These are phyloP conservation scores for Boehmeria nivea DNA, from an alignment of 306 rosid species.

Conservation along the genomic window DNA sequence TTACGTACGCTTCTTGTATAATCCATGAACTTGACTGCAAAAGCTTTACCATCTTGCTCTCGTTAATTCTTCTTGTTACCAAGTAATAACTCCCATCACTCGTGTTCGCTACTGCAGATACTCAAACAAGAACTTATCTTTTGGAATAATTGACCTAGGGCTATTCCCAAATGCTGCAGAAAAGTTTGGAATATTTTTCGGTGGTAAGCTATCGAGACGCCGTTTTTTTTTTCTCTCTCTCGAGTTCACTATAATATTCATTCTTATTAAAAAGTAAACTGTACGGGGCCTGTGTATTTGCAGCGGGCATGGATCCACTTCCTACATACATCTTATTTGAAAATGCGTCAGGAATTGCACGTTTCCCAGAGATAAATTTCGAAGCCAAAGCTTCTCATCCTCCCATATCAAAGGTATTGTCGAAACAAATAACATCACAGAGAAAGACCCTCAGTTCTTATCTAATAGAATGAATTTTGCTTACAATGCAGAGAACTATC, in stretches of 20 bases:
- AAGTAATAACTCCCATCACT: not conserved
- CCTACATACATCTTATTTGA: slow-evolving; percentile 83
- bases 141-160: slow-evolving; percentile 87
- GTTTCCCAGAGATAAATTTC: slow-evolving; percentile 62
- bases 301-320: slow-evolving; percentile 84
- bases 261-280: too few species aligned
- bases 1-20: slow-evolving; percentile 54
- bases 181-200: slow-evolving; percentile 70
- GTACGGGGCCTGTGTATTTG: not conserved
- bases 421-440: not conserved
- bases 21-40: not conserved
- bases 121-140: slow-evolving; percentile 74
- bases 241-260: too few species aligned
- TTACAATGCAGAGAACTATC: slow-evolving; percentile 63
- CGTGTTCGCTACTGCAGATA: slow-evolving; percentile 49
- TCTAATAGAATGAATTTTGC: slow-evolving; percentile 2
- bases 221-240: too few species aligned
- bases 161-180: slow-evolving; percentile 91
- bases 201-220: slow-evolving; percentile 37
- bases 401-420: slow-evolving; percentile 58
- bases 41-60: not conserved
- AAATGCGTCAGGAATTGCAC: slow-evolving; percentile 69
- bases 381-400: slow-evolving; percentile 47
- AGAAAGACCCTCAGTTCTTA: not conserved
- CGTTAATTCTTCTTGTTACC: not conserved